These are phyloP conservation scores for Berkeleyomyces basicola DNA, from an alignment of 2,329 filamentous ascomycete genomes.

Conservation along the genomic window DNA sequence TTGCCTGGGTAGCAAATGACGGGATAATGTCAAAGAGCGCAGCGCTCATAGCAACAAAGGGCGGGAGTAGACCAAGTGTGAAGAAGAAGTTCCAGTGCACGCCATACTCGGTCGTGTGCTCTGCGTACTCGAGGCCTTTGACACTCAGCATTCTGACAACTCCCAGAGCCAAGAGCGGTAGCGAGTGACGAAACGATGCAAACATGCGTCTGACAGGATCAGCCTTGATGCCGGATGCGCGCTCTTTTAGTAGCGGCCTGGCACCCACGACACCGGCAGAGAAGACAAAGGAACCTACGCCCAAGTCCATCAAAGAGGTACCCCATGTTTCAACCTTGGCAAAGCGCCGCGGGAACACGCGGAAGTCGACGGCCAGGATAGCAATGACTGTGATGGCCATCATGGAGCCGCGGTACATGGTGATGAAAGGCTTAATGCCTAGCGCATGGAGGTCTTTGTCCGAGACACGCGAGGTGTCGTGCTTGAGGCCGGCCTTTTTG, in stretches of 20 bases:
- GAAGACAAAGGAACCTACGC: slow-evolving; percentile 95
- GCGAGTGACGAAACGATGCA: slow-evolving; percentile 57
- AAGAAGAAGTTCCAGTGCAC: slow-evolving; percentile 99
- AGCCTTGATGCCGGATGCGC: slow-evolving; percentile 31
- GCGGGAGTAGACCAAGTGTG: slow-evolving; percentile 73
- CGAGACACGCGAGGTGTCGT: slow-evolving; percentile 13
- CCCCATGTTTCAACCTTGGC: slow-evolving; percentile 99
- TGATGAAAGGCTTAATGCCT: slow-evolving; percentile 81
- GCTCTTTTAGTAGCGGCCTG: slow-evolving; percentile 58
- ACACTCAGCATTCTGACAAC: slow-evolving; percentile 70
- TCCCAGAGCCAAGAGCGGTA: slow-evolving; percentile 69
- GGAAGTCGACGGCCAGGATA: slow-evolving; percentile 94
- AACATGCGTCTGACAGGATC: slow-evolving; percentile 42
- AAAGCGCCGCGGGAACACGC: slow-evolving; percentile 80
- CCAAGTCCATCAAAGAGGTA: slow-evolving; percentile 96
- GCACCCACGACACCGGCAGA: slow-evolving; percentile 83
- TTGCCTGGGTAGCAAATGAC: slow-evolving; percentile 59
- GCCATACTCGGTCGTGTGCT: slow-evolving; percentile 93
- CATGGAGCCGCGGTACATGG: slow-evolving; percentile 80
- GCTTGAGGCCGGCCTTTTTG: slow-evolving; percentile 27
- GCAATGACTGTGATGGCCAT: slow-evolving; percentile 77
- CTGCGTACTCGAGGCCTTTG: slow-evolving; percentile 88
- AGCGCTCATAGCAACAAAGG: slow-evolving; percentile 74
- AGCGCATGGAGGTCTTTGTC: slow-evolving; percentile 26
- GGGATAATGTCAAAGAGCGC: slow-evolving; percentile 52